Evolutionary conservation across 2,329 filamentous ascomycete species (phyloP).

Genomic region (Rhynchosporium secalis): DNA sequence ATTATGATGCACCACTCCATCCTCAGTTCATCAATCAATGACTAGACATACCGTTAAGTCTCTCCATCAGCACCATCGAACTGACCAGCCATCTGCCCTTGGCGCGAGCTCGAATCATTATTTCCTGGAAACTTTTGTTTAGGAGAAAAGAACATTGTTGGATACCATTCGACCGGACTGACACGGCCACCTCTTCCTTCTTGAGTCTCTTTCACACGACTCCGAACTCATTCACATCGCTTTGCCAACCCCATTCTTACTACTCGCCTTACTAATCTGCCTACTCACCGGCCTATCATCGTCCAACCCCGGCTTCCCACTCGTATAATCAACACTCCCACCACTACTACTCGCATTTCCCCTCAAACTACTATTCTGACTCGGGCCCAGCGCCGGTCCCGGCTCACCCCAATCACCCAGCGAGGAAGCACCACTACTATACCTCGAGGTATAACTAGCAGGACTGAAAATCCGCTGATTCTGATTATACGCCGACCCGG

Average conservation of each 20-base stretch:
- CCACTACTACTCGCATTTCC: slow-evolving; percentile 24
- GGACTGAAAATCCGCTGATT: slow-evolving; percentile 15
- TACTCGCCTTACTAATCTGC: slow-evolving; percentile 25
- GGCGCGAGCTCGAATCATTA: not conserved
- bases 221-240: slow-evolving; percentile 22
- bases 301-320: slow-evolving; percentile 1
- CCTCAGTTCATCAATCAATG: not conserved
- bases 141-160: not conserved
- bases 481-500: slow-evolving; percentile 4
- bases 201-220: not conserved
- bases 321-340: slow-evolving; percentile 7
- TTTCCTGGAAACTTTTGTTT: not conserved
- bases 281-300: slow-evolving; percentile 27
- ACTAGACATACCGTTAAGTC: not conserved
- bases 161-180: not conserved
- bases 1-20: slow-evolving; percentile 2
- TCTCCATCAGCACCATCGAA: not conserved
- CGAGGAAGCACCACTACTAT: slow-evolving; percentile 31
- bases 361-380: slow-evolving; percentile 26
- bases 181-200: not conserved
- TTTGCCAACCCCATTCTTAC: slow-evolving; percentile 32
- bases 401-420: slow-evolving; percentile 52
- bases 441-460: slow-evolving; percentile 32
- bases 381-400: slow-evolving; percentile 53
- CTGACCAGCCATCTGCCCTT: slow-evolving; percentile 6